Conservation (phyloP, 768 basidiomycete genomes). For the Trametes cubensis region DNA sequence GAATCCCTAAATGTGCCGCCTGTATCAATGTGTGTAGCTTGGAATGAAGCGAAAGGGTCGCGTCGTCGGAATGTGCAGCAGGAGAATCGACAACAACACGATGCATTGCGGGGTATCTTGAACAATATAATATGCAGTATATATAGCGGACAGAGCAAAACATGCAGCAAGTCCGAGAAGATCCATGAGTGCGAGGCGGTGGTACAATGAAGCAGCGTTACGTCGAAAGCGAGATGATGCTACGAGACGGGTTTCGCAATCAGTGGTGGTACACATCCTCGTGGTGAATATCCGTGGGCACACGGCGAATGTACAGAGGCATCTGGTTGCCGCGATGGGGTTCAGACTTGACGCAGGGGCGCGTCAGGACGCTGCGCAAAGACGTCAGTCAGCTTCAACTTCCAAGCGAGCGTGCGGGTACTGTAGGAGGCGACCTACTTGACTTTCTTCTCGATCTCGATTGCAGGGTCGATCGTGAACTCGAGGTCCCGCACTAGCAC, state of each 20-base stretch:
- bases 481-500: conserved; percentile 59
- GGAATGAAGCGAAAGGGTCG: too few species aligned
- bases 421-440: conserved; percentile 48
- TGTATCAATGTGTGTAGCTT: too few species aligned
- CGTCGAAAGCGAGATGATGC: too few species aligned
- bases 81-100: too few species aligned
- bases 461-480: conserved; percentile 51
- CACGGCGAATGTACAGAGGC: conserved; percentile 44
- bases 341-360: conserved; percentile 59
- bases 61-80: too few species aligned
- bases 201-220: too few species aligned
- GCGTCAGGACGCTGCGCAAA: conserved; percentile 50
- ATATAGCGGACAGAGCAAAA: background rate
- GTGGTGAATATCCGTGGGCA: conserved; percentile 4
- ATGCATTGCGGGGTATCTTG: too few species aligned
- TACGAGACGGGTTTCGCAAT: too few species aligned
- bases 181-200: too few species aligned
- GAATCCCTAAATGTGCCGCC: too few species aligned
- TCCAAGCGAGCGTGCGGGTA: conserved; percentile 25
- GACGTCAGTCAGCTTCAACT: background rate
- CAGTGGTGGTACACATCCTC: background rate
- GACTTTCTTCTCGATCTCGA: conserved; percentile 64
- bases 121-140: conserved; percentile 5
- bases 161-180: too few species aligned
- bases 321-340: conserved; percentile 60